Evolutionary conservation across 2,329 filamentous ascomycete genomes (phyloP).

Genomic region (Sphaerulina populicola): DNA sequence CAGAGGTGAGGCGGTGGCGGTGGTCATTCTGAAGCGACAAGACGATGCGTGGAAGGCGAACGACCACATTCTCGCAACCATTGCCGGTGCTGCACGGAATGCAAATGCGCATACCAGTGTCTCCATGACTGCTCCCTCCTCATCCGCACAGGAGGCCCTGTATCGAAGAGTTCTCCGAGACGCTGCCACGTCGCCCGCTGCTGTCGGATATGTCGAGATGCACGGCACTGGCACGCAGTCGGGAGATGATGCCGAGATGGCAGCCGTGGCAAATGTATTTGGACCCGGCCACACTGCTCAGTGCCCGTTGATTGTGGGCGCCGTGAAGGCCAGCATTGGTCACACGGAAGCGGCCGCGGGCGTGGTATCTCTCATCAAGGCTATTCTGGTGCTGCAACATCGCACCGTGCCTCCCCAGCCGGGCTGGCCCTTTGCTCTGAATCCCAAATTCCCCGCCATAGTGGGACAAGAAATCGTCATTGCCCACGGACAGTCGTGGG

Average conservation of each 20-base stretch:
- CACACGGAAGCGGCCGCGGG: conserved; percentile 34
- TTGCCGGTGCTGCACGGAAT: conserved; percentile 35
- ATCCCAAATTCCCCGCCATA: neutral
- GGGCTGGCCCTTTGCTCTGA: neutral
- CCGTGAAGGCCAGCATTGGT: conserved; percentile 33
- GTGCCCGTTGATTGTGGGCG: conserved; percentile 26
- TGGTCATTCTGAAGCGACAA: conserved; percentile 30
- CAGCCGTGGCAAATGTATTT: conserved; percentile 3
- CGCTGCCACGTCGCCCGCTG: conserved; percentile 9
- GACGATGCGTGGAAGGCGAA: conserved; percentile 31
- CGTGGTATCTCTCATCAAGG: conserved; percentile 30
- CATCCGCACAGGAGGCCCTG: conserved; percentile 11
- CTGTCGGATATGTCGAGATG: conserved; percentile 9
- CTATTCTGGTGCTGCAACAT: conserved; percentile 19
- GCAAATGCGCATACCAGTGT: neutral
- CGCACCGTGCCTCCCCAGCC: neutral
- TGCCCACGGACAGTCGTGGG: conserved; percentile 9
- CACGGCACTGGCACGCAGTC: conserved; percentile 17
- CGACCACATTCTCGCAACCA: conserved; percentile 32
- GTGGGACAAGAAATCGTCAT: neutral
- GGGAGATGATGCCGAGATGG: conserved; percentile 11
- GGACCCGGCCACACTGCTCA: neutral
- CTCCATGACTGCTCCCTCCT: conserved; percentile 5
- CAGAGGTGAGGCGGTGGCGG: conserved; percentile 29
- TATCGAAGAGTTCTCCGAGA: neutral